A percentile compares a stretch with the other conserved stretches of the same genome.
Conservation (phyloP, 2,329 filamentous ascomycete genomes). For the Pseudogymnoascus sp. region DNA sequence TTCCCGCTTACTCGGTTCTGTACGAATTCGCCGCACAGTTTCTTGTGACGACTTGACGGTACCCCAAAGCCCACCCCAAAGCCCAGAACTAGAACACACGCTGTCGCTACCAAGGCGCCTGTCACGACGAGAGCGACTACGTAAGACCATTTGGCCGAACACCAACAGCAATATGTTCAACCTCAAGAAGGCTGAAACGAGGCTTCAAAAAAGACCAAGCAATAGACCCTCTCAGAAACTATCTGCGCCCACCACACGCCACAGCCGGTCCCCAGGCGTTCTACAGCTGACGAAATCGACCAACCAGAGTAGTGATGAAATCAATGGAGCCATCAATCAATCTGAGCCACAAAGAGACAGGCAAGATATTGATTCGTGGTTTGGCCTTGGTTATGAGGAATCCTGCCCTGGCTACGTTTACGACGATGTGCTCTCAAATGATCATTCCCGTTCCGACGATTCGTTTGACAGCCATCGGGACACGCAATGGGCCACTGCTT, state of each 20-base stretch:
- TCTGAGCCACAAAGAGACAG: neutral
- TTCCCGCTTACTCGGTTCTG: neutral
- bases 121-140: neutral
- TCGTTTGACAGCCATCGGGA: neutral
- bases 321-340: neutral
- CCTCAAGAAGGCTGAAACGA: neutral
- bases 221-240: neutral
- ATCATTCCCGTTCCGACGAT: neutral
- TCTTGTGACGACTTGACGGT: neutral
- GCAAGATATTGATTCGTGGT: neutral
- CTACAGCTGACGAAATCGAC: neutral
- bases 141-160: neutral
- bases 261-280: neutral
- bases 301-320: neutral
- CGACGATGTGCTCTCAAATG: neutral
- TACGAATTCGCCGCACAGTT: neutral
- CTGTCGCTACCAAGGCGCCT: neutral
- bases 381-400: neutral
- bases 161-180: neutral
- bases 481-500: neutral
- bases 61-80: neutral
- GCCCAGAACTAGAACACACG: neutral
- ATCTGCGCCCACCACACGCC: neutral
- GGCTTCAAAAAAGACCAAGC: neutral
- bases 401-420: neutral